Percentiles rank a stretch among this genome's conserved stretches.
Conservation (phyloP, 305 asterid genomes). For the Fraxinus xanthoxyloides region DNA sequence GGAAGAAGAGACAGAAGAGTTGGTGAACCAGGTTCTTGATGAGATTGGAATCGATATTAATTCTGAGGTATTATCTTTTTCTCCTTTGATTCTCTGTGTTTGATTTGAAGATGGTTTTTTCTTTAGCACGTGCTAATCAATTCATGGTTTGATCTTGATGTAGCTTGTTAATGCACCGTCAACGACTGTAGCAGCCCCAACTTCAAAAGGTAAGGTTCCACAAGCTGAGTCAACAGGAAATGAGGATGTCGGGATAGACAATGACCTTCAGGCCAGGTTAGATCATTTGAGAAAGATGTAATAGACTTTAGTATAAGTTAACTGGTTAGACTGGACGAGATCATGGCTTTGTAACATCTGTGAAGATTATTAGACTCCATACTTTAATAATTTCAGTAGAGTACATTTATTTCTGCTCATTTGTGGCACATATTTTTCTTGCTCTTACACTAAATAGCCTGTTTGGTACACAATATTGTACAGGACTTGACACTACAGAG, state of each 20-base stretch:
- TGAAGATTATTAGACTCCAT: slow-evolving; percentile 27
- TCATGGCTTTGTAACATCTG: slow-evolving; percentile 40
- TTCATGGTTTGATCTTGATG: slow-evolving; percentile 24
- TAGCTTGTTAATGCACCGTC: slow-evolving; percentile 97
- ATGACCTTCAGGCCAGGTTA: slow-evolving; percentile 97
- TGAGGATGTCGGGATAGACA: slow-evolving; percentile 86
- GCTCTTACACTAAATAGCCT: background rate
- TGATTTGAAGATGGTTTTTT: background rate
- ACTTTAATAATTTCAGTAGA: slow-evolving; percentile 19
- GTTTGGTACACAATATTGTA: background rate
- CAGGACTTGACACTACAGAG: background rate
- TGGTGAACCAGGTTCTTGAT: slow-evolving; percentile 95
- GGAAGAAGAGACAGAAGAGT: slow-evolving; percentile 95
- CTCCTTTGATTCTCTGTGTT: background rate
- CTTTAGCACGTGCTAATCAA: background rate
- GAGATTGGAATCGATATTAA: slow-evolving; percentile 93
- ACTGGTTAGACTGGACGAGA: slow-evolving; percentile 20
- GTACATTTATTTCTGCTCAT: slow-evolving; percentile 6
- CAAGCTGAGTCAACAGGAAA: slow-evolving; percentile 84
- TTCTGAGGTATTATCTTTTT: slow-evolving; percentile 58
- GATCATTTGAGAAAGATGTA: slow-evolving; percentile 94
- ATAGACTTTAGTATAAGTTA: slow-evolving; percentile 29
- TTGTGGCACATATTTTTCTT: background rate
- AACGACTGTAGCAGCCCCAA: slow-evolving; percentile 76
- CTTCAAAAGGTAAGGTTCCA: slow-evolving; percentile 70